Base-by-base conservation (phyloP, 2,329 filamentous ascomycete genomes). In the Fusarium incarnatum region DNA sequence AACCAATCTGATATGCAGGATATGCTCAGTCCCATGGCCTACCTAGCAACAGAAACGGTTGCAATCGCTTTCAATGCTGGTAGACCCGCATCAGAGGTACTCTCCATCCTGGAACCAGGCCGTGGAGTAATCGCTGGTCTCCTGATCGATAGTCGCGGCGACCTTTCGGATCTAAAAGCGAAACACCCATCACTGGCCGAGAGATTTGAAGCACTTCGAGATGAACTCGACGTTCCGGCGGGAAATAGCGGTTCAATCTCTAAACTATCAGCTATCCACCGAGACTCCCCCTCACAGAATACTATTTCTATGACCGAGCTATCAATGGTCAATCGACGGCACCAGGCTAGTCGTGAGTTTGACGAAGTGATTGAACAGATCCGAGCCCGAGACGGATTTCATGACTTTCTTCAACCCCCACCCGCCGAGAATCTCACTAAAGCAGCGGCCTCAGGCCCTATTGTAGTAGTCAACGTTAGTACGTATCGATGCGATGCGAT, bases 371-470 rank as follows among this genome's bases (percentile, higher is more conserved):
- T 42, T 2, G 40, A 22, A 5, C 20, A 8, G 13, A 45, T 45
- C 0, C 42, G 15, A 0, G 8, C 22, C 0, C 8, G 4, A 8
- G 20, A 20, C 1, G 42, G 4, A 1, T 45, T 45, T 1, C 22
- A 8, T 1, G 6, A 11, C 16, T 46, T 46, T 5, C 11, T 46
- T 0, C 8, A 23, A 11, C 23, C 15, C 4, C 42, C 42, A 10
- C 1, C 20, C 3, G 4, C 2, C 2, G 23, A n/a, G 5, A 22
- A 6, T 11, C 20, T 46, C 4, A 46, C 8, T 5, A 5, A 1
- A 8, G 23, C 20, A 27, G 23, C 42, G 5, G 1, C 3, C 1
- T 22, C 23, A 0, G 42, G 22, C 0, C 42, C 42, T 0, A 5
- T 45, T 10, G 15, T 45, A 5, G 42, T 27, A 4, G 18, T 45